phyloP scores from a whole-genome alignment of 306 rosid species.

The Gleditsia sinensis region DNA sequence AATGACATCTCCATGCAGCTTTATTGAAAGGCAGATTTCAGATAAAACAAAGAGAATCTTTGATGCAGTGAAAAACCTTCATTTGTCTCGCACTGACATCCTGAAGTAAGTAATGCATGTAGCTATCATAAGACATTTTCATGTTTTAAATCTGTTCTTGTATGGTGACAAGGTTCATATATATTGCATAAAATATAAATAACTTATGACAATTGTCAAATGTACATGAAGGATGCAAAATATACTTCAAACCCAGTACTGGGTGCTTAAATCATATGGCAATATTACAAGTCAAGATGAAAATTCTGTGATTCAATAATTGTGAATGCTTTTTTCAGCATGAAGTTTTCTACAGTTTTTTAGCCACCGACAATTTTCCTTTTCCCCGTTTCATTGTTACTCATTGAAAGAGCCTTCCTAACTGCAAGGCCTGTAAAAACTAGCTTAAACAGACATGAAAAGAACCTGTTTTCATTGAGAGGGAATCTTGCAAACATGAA shows the following conservation, averaged over 20 bases:
- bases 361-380: background rate
- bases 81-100: slow-evolving; percentile 75
- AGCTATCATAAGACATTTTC: slow-evolving; percentile 21
- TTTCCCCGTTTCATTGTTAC: background rate
- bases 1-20: slow-evolving; percentile 34
- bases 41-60: slow-evolving; percentile 53
- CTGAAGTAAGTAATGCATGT: slow-evolving; percentile 65
- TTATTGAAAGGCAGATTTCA: slow-evolving; percentile 40
- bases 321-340: background rate
- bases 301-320: background rate
- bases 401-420: too few species aligned
- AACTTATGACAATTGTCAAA: background rate
- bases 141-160: slow-evolving; percentile 4
- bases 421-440: background rate
- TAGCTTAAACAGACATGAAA: background rate
- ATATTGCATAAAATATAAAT: background rate
- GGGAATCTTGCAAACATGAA: background rate
- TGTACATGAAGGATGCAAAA: slow-evolving; percentile 12
- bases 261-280: background rate
- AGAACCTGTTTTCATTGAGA: background rate
- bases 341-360: background rate
- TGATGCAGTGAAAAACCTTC: slow-evolving; percentile 67
- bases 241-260: background rate
- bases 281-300: background rate
- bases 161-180: slow-evolving; percentile 2